Evolutionary conservation across 331 rosid genomes (phyloP).

Genomic region (Telfairia occidentalis): DNA sequence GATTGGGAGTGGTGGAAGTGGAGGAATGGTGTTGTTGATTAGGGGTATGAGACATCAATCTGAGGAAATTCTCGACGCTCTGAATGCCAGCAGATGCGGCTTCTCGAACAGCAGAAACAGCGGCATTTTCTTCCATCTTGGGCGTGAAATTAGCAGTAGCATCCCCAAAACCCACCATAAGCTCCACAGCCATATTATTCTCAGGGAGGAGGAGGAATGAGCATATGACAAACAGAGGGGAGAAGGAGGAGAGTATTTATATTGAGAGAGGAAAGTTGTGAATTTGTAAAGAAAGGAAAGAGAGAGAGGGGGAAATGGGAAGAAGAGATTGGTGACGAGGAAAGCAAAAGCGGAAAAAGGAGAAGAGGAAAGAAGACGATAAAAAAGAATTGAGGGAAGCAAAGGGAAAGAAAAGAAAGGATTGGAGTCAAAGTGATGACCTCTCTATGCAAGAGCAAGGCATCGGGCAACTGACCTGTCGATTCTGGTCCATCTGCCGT

Average conservation of each 20-base stretch:
- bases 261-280: too few species aligned
- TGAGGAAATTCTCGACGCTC: constrained; percentile 52
- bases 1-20: background rate
- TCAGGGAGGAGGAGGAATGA: background rate
- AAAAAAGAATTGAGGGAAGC: constrained; percentile 8
- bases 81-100: constrained; percentile 71
- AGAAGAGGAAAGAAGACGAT: background rate
- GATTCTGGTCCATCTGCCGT: constrained; percentile 21
- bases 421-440: constrained; percentile 39
- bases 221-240: background rate
- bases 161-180: constrained; percentile 33
- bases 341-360: background rate
- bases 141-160: constrained; percentile 27
- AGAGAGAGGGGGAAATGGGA: background rate
- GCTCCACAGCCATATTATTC: constrained; percentile 48
- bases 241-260: background rate
- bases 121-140: constrained; percentile 23
- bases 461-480: constrained; percentile 18
- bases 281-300: background rate
- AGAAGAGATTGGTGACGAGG: constrained; percentile 8
- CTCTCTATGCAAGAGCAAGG: constrained; percentile 22
- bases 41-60: constrained; percentile 30
- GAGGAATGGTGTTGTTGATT: constrained; percentile 10
- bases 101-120: constrained; percentile 31
- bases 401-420: background rate